Percentiles rank a stretch among this genome's conserved stretches.
These are phyloP conservation scores for Ophidiomyces ophidiicola DNA, from an alignment of 2,329 filamentous ascomycete species.

Conservation along the genomic window DNA sequence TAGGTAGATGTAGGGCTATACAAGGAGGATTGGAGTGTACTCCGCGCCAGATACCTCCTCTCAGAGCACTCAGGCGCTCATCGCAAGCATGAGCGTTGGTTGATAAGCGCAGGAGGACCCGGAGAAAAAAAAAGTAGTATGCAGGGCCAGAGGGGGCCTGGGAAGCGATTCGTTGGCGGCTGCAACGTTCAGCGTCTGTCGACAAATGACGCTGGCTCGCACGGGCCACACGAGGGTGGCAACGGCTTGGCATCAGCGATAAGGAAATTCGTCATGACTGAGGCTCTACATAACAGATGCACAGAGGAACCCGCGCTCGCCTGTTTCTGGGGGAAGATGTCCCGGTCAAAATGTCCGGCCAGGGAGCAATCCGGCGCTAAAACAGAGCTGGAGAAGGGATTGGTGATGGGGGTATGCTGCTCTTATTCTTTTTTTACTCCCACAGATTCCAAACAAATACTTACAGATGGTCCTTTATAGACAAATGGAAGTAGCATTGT, in stretches of 20 bases:
- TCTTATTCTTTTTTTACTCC: background rate
- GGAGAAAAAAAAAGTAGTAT: background rate
- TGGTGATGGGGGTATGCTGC: conserved; percentile 42
- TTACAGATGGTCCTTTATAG: no score
- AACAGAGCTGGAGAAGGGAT: conserved; percentile 36
- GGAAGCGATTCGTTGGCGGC: background rate
- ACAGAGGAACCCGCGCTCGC: no score
- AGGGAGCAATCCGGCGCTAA: conserved; percentile 13
- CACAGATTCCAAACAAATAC: background rate
- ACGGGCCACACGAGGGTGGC: background rate
- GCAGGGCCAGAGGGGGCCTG: background rate
- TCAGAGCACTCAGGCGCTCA: no score
- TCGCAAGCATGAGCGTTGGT: no score
- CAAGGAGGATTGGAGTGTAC: no score
- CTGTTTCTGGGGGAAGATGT: background rate
- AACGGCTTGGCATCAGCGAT: no score
- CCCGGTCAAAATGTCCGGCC: background rate
- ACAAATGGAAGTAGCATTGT: conserved; percentile 89
- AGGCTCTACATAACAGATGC: no score
- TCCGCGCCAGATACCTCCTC: no score
- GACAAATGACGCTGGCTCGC: background rate
- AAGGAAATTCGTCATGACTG: no score
- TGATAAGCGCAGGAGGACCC: background rate
- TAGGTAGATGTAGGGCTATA: no score
- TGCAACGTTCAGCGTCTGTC: background rate